Evolutionary conservation across 2,329 filamentous ascomycete genomes (phyloP), one percentile per base, ranked within the genome.

Genomic region (Aspergillus sp.): DNA sequence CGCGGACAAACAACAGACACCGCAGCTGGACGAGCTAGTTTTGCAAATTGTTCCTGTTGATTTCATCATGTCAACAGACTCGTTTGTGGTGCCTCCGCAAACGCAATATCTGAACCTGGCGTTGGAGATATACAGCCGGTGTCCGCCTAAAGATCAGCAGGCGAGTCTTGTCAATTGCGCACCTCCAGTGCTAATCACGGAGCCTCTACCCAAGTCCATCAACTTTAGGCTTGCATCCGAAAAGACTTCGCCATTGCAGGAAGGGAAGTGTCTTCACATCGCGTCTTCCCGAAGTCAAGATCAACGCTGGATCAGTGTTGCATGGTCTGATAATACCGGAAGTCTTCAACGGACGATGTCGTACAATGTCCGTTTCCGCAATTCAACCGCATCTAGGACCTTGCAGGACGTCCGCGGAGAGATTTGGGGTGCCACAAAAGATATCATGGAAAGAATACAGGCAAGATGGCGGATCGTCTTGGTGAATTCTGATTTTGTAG

Each of bases 261-360:
- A 85, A 62, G 79, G 78, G 3, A 78, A 77, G 24, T 77, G 79
- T 53, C 74, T 85, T 47, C 83, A 86, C 64, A 62, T 86, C 24
- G 82, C 80, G 2, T 84, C 82, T 60, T 80, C 81, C 3, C 68
- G 75, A 33, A 84, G 81, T 56, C 60, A 74, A 8, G 80, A 84
- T 57, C 74, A 78, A 24, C 71, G 76, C 17, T 86, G 83, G 83
- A 60, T 85, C 20, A 81, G 77, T 6, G 82, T 78, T 3, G 79
- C 79, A 1, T 86, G 83, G 83, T 80, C 79, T 1, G 82, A 86
- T 65, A 79, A 74, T 53, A 76, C 72, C 22, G 83, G 83, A 8
- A 75, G 73, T 36, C 75, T 81, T 38, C 79, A 83, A 55, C 72
- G 76, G 17, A 78, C 69, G 2, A 75, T 79, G 53, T 79, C 81